phyloP scores from a whole-genome alignment of 768 basidiomycete genomes.

The Mycena chlorophos region DNA sequence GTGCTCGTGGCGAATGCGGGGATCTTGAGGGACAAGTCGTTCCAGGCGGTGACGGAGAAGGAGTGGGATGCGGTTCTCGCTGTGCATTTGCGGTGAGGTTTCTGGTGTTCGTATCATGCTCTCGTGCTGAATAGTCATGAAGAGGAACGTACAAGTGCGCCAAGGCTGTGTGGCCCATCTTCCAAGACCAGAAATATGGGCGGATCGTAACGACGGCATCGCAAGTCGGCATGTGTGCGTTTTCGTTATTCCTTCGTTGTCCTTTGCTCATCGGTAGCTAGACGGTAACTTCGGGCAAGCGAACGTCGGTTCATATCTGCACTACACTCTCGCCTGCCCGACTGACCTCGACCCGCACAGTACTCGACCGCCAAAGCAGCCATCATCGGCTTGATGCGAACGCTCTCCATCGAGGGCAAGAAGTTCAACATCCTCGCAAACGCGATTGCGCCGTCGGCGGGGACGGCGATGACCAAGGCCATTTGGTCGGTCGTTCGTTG shows the following conservation, averaged over 20 bases:
- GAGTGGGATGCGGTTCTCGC: slow-evolving; percentile 94
- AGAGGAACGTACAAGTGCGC: slow-evolving; percentile 91
- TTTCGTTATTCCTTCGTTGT: not conserved
- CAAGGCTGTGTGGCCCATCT: slow-evolving; percentile 94
- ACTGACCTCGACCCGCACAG: slow-evolving; percentile 36
- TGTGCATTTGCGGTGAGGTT: slow-evolving; percentile 70
- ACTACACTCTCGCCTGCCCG: slow-evolving; percentile 6
- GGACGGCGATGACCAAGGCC: slow-evolving; percentile 89
- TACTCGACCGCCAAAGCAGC: slow-evolving; percentile 93
- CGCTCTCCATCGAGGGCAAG: slow-evolving; percentile 87
- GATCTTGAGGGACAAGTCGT: slow-evolving; percentile 90
- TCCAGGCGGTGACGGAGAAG: slow-evolving; percentile 81
- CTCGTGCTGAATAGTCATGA: not conserved
- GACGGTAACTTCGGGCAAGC: slow-evolving; percentile 96
- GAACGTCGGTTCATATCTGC: slow-evolving; percentile 50
- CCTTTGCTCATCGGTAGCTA: slow-evolving; percentile 28
- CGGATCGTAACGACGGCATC: slow-evolving; percentile 92
- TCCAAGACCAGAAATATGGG: slow-evolving; percentile 95
- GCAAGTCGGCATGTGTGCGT: slow-evolving; percentile 79
- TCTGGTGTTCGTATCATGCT: slow-evolving; percentile 4
- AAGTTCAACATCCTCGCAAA: slow-evolving; percentile 92
- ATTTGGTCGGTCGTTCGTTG: slow-evolving; percentile 49
- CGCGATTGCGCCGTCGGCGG: slow-evolving; percentile 82
- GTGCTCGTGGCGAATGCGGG: slow-evolving; percentile 92
- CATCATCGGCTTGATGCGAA: slow-evolving; percentile 84